These are phyloP conservation scores for Ophiocordyceps camponoti-floridani DNA, from an alignment of 2,329 filamentous ascomycete species.

Conservation along the genomic window DNA sequence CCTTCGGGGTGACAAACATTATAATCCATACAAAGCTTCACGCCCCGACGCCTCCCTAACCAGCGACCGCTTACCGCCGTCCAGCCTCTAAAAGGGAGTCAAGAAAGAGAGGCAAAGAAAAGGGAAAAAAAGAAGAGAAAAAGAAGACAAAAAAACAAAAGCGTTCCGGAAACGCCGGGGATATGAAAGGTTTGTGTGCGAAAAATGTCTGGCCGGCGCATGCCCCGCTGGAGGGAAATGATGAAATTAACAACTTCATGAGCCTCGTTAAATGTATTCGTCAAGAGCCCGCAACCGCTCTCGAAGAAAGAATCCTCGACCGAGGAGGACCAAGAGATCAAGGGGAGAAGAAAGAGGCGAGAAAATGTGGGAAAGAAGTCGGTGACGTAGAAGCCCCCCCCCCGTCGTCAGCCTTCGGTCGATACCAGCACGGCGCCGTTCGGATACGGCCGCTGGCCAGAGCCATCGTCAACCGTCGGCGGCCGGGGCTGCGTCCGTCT, in stretches of 20 bases:
- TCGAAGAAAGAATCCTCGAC: neutral
- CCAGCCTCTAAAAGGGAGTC: neutral
- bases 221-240: slow-evolving; percentile 1
- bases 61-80: no score
- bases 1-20: no score
- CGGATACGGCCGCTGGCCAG: slow-evolving; percentile 9
- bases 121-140: neutral
- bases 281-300: neutral
- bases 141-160: neutral
- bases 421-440: slow-evolving; percentile 12
- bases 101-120: neutral
- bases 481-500: slow-evolving; percentile 7
- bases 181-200: slow-evolving; percentile 3
- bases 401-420: slow-evolving; percentile 11
- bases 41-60: no score
- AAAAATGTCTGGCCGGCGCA: neutral
- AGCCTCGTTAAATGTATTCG: slow-evolving; percentile 4
- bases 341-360: neutral
- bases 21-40: no score
- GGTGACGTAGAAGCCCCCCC: neutral
- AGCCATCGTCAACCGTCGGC: slow-evolving; percentile 6
- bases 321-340: neutral
- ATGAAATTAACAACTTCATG: slow-evolving; percentile 3
- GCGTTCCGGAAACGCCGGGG: slow-evolving; percentile 5
- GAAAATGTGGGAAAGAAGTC: neutral